Percentiles rank a stretch among this genome's conserved stretches.
phyloP scores from a whole-genome alignment of 768 basidiomycete genomes.

The Macrocybe gigantea region DNA sequence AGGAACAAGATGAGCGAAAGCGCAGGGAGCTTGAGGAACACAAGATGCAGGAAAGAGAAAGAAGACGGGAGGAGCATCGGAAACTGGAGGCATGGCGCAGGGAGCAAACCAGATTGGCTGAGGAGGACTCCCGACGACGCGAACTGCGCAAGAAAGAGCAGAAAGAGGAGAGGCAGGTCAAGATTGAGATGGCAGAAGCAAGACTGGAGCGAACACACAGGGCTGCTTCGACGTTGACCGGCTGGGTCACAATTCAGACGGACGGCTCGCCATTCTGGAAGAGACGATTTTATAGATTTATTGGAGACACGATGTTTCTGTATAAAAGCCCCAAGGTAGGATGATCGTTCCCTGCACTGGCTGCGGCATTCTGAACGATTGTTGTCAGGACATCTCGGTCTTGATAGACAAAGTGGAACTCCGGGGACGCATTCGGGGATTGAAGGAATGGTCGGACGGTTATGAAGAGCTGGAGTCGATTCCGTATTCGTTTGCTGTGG shows the following conservation, averaged over 20 bases:
- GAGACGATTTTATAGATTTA: conserved; percentile 57
- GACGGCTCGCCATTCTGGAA: conserved; percentile 53
- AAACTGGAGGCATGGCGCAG: conserved; percentile 47
- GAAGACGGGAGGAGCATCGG: conserved; percentile 43
- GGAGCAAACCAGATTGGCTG: conserved; percentile 38
- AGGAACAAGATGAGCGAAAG: conserved; percentile 41
- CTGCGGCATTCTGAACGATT: conserved; percentile 1
- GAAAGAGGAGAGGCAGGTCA: conserved; percentile 33
- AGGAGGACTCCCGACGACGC: conserved; percentile 38
- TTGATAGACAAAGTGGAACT: conserved; percentile 40
- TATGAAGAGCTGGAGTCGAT: conserved; percentile 65
- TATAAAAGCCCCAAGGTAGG: conserved; percentile 48
- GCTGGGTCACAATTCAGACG: conserved; percentile 61
- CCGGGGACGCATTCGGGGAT: conserved; percentile 34
- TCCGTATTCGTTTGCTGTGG: conserved; percentile 60
- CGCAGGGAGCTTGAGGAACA: conserved; percentile 39
- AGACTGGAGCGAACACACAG: conserved; percentile 31
- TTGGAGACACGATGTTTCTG: conserved; percentile 39
- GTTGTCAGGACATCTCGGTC: conserved; percentile 29
- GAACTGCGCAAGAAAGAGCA: conserved; percentile 35
- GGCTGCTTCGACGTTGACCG: conserved; percentile 32
- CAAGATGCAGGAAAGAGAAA: conserved; percentile 39
- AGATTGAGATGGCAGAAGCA: conserved; percentile 39
- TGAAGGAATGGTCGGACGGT: conserved; percentile 63
- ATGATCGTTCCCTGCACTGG: not conserved